Conservation (phyloP, 1,139 yeast species). For the Meyerozyma elateridarum region DNA sequence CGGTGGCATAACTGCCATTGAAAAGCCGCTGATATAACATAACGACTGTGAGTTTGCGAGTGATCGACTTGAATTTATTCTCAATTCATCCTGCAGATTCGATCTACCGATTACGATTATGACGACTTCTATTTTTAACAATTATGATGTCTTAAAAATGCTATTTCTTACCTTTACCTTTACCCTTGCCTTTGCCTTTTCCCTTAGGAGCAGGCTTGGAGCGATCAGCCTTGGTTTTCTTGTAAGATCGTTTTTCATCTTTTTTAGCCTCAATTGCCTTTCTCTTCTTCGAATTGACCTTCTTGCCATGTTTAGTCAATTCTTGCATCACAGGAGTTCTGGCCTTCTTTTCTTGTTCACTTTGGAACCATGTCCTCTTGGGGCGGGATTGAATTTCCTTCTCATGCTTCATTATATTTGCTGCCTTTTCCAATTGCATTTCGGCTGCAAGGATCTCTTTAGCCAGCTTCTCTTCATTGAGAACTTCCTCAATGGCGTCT, state of each 20-base stretch:
- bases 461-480: constrained; percentile 83
- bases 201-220: constrained; percentile 21
- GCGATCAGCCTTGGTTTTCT: constrained; percentile 69
- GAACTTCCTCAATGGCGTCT: constrained; percentile 64
- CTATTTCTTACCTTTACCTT: no score
- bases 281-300: constrained; percentile 55
- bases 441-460: constrained; percentile 86
- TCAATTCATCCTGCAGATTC: no score
- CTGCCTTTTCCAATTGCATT: constrained; percentile 82
- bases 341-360: constrained; percentile 61
- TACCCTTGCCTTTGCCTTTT: no score
- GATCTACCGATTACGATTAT: no score
- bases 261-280: constrained; percentile 50
- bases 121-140: no score
- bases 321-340: constrained; percentile 42
- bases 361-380: constrained; percentile 94
- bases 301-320: constrained; percentile 40
- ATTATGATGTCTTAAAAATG: no score
- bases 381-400: constrained; percentile 87
- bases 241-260: constrained; percentile 50
- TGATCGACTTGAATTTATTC: no score
- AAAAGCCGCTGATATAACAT: constrained; percentile 18
- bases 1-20: constrained; percentile 22
- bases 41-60: no score
- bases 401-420: constrained; percentile 72